A percentile compares a stretch with the other conserved stretches of the same genome.
These are phyloP conservation scores for Viridothelium virens DNA, from an alignment of 495 filamentous ascomycete genomes.

Conservation along the genomic window DNA sequence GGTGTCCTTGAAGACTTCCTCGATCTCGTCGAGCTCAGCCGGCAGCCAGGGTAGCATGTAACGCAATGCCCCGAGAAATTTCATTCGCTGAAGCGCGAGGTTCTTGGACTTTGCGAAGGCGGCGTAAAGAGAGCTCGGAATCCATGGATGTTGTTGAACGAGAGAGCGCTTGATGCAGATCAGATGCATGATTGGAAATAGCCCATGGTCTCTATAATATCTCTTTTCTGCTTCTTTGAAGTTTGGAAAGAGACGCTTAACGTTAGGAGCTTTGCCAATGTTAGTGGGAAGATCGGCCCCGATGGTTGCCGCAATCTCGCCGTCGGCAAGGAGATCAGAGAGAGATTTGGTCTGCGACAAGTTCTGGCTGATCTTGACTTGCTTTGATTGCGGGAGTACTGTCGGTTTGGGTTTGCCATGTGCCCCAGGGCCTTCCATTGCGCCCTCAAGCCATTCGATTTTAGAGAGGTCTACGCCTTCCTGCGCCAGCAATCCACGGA, in stretches of 20 bases:
- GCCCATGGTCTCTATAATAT: constrained; percentile 35
- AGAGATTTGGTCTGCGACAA: constrained; percentile 27
- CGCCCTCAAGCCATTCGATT: constrained; percentile 36
- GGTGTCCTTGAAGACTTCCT: constrained; percentile 27
- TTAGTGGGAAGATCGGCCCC: constrained; percentile 34
- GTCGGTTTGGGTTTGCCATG: constrained; percentile 34
- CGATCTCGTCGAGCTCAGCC: constrained; percentile 34
- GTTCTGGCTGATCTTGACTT: constrained; percentile 28
- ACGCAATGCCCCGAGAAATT: constrained; percentile 23
- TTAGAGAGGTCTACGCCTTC: constrained; percentile 35
- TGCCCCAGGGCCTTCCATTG: constrained; percentile 29
- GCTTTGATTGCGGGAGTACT: constrained; percentile 28
- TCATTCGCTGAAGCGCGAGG: constrained; percentile 29
- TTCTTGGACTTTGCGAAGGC: constrained; percentile 35
- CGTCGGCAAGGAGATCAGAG: constrained; percentile 35
- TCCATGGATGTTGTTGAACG: constrained; percentile 28
- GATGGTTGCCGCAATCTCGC: constrained; percentile 38
- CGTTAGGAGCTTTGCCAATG: constrained; percentile 31
- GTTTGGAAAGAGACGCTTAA: constrained; percentile 36
- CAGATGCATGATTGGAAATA: constrained; percentile 42
- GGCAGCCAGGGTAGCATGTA: constrained; percentile 39
- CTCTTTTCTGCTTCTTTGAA: constrained; percentile 35
- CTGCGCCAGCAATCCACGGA: constrained; percentile 32
- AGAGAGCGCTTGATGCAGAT: constrained; percentile 32
- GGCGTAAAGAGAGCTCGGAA: constrained; percentile 26